These are phyloP conservation scores for Calendula officinalis DNA, from an alignment of 129 eudicot genomes.

Conservation along the genomic window DNA sequence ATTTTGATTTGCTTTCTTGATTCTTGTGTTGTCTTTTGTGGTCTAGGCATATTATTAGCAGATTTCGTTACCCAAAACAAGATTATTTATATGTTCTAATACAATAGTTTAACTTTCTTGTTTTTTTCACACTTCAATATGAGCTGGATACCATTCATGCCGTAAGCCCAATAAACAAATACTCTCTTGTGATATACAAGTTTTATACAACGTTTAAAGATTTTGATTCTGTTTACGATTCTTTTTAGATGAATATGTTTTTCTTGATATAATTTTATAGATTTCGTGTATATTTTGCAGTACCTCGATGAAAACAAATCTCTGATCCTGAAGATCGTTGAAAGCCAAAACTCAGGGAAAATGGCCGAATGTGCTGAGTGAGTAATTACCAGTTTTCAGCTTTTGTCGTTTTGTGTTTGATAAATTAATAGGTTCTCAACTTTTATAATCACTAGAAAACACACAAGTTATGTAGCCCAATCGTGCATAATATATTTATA, in stretches of 20 bases:
- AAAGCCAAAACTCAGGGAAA: slow-evolving; percentile 93
- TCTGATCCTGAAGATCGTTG: slow-evolving; percentile 91
- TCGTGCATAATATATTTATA: too few relatives aligned
- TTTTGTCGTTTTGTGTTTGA: neutral
- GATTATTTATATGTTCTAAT: slow-evolving; percentile 15
- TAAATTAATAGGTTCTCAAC: too few relatives aligned
- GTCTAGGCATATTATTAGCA: slow-evolving; percentile 36
- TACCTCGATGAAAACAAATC: slow-evolving; percentile 98
- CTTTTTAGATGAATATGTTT: neutral
- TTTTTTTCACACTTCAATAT: slow-evolving; percentile 1
- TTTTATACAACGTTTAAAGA: neutral
- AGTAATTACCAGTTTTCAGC: slow-evolving; percentile 25
- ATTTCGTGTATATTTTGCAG: slow-evolving; percentile 37
- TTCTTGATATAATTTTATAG: neutral
- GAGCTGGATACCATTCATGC: slow-evolving; percentile 21
- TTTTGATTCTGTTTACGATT: neutral
- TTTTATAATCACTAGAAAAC: too few relatives aligned
- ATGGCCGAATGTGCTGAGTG: slow-evolving; percentile 99
- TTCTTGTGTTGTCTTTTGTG: slow-evolving; percentile 37
- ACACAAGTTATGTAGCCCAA: too few relatives aligned
- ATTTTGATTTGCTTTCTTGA: slow-evolving; percentile 22
- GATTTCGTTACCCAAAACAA: slow-evolving; percentile 32
- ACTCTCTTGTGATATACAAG: neutral
- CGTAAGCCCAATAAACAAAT: neutral
- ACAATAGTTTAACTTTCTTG: slow-evolving; percentile 9